phyloP scores from a whole-genome alignment of 2,329 filamentous ascomycete genomes.

The Arthrobotrys sphaeroides region DNA sequence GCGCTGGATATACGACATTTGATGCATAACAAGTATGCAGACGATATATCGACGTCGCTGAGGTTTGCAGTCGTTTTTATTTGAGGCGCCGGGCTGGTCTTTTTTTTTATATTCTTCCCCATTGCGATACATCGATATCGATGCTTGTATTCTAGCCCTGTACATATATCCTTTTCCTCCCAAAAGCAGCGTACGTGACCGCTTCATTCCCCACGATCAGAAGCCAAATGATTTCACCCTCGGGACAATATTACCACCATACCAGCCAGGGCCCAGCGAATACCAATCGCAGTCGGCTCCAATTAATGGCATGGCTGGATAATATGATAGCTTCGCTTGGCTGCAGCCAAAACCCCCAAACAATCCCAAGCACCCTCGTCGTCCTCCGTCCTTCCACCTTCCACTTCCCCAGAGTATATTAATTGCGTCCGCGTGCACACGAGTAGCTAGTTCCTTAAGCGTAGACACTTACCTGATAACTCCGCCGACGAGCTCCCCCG shows the following conservation, averaged over 20 bases:
- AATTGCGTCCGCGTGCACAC: too few relatives aligned
- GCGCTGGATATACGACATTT: too few relatives aligned
- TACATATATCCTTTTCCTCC: not conserved
- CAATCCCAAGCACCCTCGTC: not conserved
- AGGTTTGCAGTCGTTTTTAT: too few relatives aligned
- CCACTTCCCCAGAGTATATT: not conserved
- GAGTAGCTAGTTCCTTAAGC: too few relatives aligned
- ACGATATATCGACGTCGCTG: too few relatives aligned
- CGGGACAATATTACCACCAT: too few relatives aligned
- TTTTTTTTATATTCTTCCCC: too few relatives aligned
- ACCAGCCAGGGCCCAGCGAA: too few relatives aligned
- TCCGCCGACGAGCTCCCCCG: not conserved
- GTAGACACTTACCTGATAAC: too few relatives aligned
- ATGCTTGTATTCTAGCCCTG: not conserved
- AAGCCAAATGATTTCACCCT: not conserved
- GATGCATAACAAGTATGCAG: not conserved
- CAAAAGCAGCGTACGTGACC: too few relatives aligned
- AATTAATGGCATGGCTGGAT: constrained; percentile 11
- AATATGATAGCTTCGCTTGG: not conserved
- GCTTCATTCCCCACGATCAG: too few relatives aligned
- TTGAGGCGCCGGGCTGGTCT: too few relatives aligned
- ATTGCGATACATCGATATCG: not conserved
- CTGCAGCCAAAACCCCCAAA: not conserved
- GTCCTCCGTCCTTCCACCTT: not conserved
- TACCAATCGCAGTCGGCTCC: not conserved